phyloP scores from a whole-genome alignment of 257 asterid genomes.

The Misopates orontium region DNA sequence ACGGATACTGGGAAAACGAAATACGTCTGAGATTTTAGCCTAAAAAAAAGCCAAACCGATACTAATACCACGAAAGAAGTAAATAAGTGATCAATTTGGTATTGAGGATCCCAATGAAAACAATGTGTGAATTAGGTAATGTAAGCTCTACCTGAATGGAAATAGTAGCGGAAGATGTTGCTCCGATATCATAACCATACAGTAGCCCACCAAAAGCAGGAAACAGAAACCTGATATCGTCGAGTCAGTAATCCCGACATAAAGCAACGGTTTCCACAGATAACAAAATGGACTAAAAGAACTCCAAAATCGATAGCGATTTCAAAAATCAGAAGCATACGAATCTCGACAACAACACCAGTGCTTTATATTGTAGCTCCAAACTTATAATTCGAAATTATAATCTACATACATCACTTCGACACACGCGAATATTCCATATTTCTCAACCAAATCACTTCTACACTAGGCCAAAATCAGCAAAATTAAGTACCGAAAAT shows the following conservation, averaged over 20 bases:
- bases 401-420: background rate
- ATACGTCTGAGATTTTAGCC: background rate
- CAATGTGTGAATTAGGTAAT: background rate
- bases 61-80: background rate
- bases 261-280: background rate
- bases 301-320: too few relatives aligned
- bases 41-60: conserved; percentile 1
- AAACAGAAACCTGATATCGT: conserved; percentile 71
- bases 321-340: too few relatives aligned
- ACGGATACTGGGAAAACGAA: conserved; percentile 5
- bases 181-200: conserved; percentile 98
- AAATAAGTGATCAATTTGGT: background rate
- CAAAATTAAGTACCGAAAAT: background rate
- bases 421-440: background rate
- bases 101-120: background rate
- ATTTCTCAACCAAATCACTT: background rate
- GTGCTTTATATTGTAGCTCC: background rate
- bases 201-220: conserved; percentile 96
- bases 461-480: background rate
- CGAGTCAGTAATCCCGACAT: conserved; percentile 9
- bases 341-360: background rate
- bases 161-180: conserved; percentile 88
- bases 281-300: background rate
- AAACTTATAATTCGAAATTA: background rate
- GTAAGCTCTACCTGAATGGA: conserved; percentile 66